Base-by-base conservation (phyloP, 176 grass and related monocot genomes). In the Urochloa ruziziensis region DNA sequence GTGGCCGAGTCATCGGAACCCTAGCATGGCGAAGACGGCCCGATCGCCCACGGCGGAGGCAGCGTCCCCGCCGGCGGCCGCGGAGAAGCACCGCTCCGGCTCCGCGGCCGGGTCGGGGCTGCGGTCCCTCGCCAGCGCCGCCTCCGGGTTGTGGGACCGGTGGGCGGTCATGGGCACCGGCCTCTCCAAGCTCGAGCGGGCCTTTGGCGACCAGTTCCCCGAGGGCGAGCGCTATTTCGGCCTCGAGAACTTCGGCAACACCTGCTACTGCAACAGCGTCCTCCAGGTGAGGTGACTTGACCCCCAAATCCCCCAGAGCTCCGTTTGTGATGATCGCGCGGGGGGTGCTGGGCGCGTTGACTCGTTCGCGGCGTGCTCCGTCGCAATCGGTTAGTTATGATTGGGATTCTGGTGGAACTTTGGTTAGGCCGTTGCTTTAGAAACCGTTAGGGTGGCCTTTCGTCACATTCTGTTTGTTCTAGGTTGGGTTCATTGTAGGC, bases 191-290 rank as follows among this genome's bases (percentile, higher is more conserved):
- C 90, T 98, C 46, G 95, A 98, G 84, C 93, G 86, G 91, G 89
- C 95, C 35, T 91, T 98, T 23, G 95, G 92, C 34, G 95, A 98
- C 46, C 88, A 93, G 70, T 98, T 98, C 79, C 95, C 95, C 10
- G 92, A 98, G 82, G 92, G 95, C 14, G 95, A 95, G 84, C 91
- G 91, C 84, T 98, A 98, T 78, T 98, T 95, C 80, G 95, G 95
- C 16, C 91, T 98, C 44, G 95, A 98, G 82, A 98, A 98, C 85
- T 98, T 95, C 48, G 95, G 95, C 85, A 98, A 98, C 69, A 98
- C 95, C 42, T 98, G 95, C 92, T 95, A 98, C 64, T 98, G 95
- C 89, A 98, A 98, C 84, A 98, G 95, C 86, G 95, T 98, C 58
- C 80, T 98, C 63, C 95, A 98, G 95, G 94, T 97, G 23, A 84